Base-by-base conservation (phyloP, 2,329 filamentous ascomycete genomes). In the Neofusicoccum laricinum region DNA sequence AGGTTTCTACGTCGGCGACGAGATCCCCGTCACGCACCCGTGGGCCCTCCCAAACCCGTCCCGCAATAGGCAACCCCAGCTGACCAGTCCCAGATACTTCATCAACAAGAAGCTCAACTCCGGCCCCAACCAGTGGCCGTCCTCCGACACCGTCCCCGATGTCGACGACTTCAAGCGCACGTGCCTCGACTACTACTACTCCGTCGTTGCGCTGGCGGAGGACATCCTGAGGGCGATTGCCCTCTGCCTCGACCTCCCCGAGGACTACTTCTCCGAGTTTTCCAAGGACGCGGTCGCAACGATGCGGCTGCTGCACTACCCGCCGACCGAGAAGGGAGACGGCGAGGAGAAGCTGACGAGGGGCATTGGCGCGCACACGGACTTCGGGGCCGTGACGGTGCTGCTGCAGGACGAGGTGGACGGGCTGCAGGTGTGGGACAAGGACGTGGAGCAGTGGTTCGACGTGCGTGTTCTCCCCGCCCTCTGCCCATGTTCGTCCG, bases 261-360 rank as follows among this genome's bases (percentile, higher is more conserved):
- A 77, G 40, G 68, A 66, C 21, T 79, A 74, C 61, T 81, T 79
- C 67, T 70, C 75, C 12, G 71, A 73, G 0, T 77, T 78, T 32
- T 73, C 72, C 0, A 66, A 69, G 2, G 73, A 72, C 10, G 74
- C 77, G 0, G 74, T 80, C 15, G 78, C 79, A 0, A 79, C 75
- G 11, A 77, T 81, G 72, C 71, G 79, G 10, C 71, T 78, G 45
- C 69, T 80, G n/a, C 78, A 80, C 64, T 81, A 81, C 66, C 79
- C 77, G 0, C 50, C 62, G 2, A 71, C 74, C 0, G 76, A 79
- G 58, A 75, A 76, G 1, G 72, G 74, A 0, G 75, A 79, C 30
- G 70, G 70, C 17, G 76, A 79, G 11, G 68, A 71, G 50, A 74
- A 72, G 65, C 64, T 78, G 32, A 76, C 73, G 15, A 69, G 77